These are phyloP conservation scores for Lactifluus volemus DNA, from an alignment of 768 basidiomycete species.

Conservation along the genomic window DNA sequence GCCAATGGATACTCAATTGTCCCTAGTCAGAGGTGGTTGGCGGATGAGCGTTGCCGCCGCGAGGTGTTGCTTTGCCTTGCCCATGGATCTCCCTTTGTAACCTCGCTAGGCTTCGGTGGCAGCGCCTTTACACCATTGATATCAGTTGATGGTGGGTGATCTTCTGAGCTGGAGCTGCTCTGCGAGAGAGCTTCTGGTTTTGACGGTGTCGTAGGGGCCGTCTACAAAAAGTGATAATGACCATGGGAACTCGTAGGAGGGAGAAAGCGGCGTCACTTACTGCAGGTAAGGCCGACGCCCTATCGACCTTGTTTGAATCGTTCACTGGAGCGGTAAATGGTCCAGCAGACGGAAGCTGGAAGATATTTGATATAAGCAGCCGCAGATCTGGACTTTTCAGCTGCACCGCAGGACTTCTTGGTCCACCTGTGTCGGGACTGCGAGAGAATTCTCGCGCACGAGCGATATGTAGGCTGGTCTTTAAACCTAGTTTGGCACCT, in stretches of 20 bases:
- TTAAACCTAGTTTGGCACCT: constrained; percentile 34
- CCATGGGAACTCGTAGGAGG: background rate
- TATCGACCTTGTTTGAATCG: background rate
- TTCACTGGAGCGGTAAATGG: constrained; percentile 3
- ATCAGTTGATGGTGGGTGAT: background rate
- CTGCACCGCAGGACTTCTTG: constrained; percentile 6
- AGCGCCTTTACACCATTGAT: background rate
- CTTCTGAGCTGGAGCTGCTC: background rate
- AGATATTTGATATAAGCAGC: background rate
- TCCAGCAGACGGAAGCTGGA: background rate
- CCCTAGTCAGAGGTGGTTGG: background rate
- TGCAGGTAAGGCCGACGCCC: constrained; percentile 6
- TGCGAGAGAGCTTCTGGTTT: constrained; percentile 4
- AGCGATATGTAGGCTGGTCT: constrained; percentile 31
- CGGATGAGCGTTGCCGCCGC: background rate
- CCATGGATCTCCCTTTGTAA: background rate
- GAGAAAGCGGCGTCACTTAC: background rate
- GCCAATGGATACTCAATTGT: background rate
- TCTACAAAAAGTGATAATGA: background rate
- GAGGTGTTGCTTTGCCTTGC: background rate
- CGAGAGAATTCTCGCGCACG: constrained; percentile 30
- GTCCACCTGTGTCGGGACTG: constrained; percentile 2
- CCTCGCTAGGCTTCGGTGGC: background rate
- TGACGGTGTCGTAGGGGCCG: constrained; percentile 2
- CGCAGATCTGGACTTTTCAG: background rate